Base-by-base conservation (phyloP, 179 eudicot genomes). In the Silene coronaria region DNA sequence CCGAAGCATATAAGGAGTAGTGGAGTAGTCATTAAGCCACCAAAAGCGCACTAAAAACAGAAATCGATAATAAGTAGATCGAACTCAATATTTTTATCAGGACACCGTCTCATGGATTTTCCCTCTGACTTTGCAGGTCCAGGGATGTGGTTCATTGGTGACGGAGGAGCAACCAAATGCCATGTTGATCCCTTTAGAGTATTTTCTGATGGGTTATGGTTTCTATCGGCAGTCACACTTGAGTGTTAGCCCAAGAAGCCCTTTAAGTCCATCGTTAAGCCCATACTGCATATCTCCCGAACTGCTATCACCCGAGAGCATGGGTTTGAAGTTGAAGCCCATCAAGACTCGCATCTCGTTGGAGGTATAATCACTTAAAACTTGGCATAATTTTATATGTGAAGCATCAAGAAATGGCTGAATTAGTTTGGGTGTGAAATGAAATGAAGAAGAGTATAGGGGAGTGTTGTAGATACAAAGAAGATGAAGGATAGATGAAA, bases 291-390 rank as follows among this genome's bases (percentile, higher is more conserved):
- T 92, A 76, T 87, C 93, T 8, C 97, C 97, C 0, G 97, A 90
- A 84, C 90, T 90, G 32, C 90, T 90, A 73, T 89, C 97, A 19
- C 96, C 97, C 0, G 97, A 90, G 82, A 90, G 97, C 84, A 84
- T 92, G 90, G 97, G 97, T n/a, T 75, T 92, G 77, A 92, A 92
- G 88, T 67, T 92, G 73, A 90, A 92, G 78, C 97, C 97, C 5
- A 92, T 90, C 28, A 92, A 92, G 77, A 92, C 97, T 23, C 85
- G 90, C 62, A 72, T 84, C 65, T 80, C 85, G 2, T 68, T 81
- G 34, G 82, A 81, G 84, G 85, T 86, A 71, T 84, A 60, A 23
- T 22, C 28, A 57, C 7, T 17, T 2, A 4, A 26, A 17, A 6
- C 24, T 14, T 30, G 58, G 32, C 64, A 36, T 7, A 55, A 57